A percentile compares a stretch with the other conserved stretches of the same genome.
Evolutionary conservation across 768 basidiomycete species (phyloP).

Genomic region (Agrocybe pediades): DNA sequence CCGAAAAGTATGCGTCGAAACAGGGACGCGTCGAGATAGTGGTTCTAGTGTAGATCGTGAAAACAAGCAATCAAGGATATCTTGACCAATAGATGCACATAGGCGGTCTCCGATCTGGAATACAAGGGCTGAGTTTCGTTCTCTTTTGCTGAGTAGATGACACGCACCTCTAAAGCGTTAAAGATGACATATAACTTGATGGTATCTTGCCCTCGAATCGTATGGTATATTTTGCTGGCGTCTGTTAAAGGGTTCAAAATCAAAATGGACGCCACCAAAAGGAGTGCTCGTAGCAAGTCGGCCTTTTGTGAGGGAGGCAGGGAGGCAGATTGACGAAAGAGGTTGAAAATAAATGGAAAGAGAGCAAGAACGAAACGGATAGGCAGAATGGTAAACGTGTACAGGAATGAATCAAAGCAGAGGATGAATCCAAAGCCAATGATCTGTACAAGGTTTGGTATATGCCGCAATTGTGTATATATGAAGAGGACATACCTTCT

Average conservation of each 20-base stretch:
- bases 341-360: constrained; percentile 52
- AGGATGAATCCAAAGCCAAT: constrained; percentile 90
- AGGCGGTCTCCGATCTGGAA: constrained; percentile 89
- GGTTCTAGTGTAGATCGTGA: constrained; percentile 87
- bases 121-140: constrained; percentile 5
- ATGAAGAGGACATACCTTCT: constrained; percentile 65
- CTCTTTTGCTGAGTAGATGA: not conserved
- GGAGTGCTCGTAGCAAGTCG: constrained; percentile 80
- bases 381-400: constrained; percentile 96
- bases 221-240: constrained; percentile 97
- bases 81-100: constrained; percentile 96
- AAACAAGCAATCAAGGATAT: constrained; percentile 94
- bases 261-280: constrained; percentile 73
- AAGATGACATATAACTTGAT: constrained; percentile 99
- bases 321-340: constrained; percentile 49
- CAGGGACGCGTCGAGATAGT: constrained; percentile 60
- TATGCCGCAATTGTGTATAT: not conserved
- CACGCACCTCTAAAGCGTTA: constrained; percentile 91
- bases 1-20: constrained; percentile 68
- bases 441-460: constrained; percentile 49
- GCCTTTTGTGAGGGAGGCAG: constrained; percentile 91
- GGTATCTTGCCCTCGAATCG: constrained; percentile 96
- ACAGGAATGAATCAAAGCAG: constrained; percentile 95
- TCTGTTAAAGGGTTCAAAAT: constrained; percentile 86
- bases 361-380: constrained; percentile 78